Evolutionary conservation across 1,284 basidiomycete genomes (phyloP).

Genomic region (Athelia psychrophila): DNA sequence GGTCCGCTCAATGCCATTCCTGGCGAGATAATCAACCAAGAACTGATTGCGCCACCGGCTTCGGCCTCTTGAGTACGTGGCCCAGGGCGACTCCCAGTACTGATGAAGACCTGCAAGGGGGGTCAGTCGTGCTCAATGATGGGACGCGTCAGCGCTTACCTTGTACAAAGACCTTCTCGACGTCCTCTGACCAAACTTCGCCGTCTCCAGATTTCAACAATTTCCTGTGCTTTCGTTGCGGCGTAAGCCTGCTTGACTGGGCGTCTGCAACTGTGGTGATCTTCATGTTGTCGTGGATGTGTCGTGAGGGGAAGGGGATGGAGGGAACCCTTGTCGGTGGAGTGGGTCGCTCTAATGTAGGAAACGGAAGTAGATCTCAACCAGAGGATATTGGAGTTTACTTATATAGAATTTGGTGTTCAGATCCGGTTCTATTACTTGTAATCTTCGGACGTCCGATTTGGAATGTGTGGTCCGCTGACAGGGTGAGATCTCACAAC

Average conservation of each 20-base stretch:
- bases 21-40: conserved; percentile 72
- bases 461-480: background rate
- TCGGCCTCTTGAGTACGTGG: conserved; percentile 71
- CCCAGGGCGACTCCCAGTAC: conserved; percentile 78
- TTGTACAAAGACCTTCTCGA: conserved; percentile 75
- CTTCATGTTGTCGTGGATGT: conserved; percentile 19
- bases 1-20: conserved; percentile 60
- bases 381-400: background rate
- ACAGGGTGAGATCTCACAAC: background rate
- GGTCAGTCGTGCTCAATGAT: conserved; percentile 1
- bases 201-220: conserved; percentile 77
- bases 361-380: conserved; percentile 15
- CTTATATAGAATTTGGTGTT: background rate
- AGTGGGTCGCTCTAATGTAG: conserved; percentile 8
- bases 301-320: conserved; percentile 11
- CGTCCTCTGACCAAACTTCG: conserved; percentile 77
- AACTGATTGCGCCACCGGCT: conserved; percentile 81
- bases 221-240: conserved; percentile 78
- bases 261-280: conserved; percentile 29
- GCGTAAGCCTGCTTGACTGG: conserved; percentile 49
- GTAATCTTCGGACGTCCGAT: background rate
- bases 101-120: conserved; percentile 54
- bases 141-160: conserved; percentile 34
- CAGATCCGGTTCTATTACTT: background rate
- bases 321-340: too few relatives aligned